These are phyloP conservation scores for Leishmania major DNA, from an alignment of 208 protist genomes.

Conservation along the genomic window DNA sequence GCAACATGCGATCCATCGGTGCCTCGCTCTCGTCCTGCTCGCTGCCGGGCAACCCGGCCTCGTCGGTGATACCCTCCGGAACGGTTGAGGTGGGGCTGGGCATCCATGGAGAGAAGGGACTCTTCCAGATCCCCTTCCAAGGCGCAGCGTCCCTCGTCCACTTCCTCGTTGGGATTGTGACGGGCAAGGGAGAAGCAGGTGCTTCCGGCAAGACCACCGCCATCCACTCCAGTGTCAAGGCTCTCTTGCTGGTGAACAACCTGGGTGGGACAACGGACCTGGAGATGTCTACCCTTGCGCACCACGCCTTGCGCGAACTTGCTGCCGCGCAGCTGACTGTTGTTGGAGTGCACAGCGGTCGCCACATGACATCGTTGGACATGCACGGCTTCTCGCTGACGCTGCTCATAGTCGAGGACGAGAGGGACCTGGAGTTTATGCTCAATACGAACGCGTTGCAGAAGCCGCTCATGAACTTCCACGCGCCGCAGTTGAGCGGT, in stretches of 20 bases:
- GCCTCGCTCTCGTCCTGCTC: constrained; percentile 74
- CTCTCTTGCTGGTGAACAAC: constrained; percentile 88
- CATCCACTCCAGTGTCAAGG: constrained; percentile 24
- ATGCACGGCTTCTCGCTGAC: constrained; percentile 89
- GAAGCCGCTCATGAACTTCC: constrained; percentile 53
- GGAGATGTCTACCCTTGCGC: constrained; percentile 65
- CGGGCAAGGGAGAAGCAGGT: constrained; percentile 19
- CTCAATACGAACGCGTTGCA: constrained; percentile 47
- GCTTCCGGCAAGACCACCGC: constrained; percentile 6
- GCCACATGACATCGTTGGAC: constrained; percentile 89
- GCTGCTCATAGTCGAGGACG: constrained; percentile 47
- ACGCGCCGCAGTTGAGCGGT: constrained; percentile 28
- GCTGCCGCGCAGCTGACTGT: constrained; percentile 35
- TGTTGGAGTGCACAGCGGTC: constrained; percentile 56
- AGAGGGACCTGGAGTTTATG: constrained; percentile 43
- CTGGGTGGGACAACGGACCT: constrained; percentile 80
- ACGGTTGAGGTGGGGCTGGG: constrained; percentile 87
- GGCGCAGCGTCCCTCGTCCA: constrained; percentile 33
- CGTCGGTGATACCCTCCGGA: constrained; percentile 40
- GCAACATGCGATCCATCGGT: constrained; percentile 72
- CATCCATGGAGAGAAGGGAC: constrained; percentile 90
- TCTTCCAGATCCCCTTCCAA: constrained; percentile 40
- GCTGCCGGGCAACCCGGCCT: constrained; percentile 58
- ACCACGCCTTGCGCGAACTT: constrained; percentile 40
- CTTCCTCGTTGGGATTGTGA: constrained; percentile 37